Conservation (phyloP, 805 yeast genomes). For the Starmerella apis region DNA sequence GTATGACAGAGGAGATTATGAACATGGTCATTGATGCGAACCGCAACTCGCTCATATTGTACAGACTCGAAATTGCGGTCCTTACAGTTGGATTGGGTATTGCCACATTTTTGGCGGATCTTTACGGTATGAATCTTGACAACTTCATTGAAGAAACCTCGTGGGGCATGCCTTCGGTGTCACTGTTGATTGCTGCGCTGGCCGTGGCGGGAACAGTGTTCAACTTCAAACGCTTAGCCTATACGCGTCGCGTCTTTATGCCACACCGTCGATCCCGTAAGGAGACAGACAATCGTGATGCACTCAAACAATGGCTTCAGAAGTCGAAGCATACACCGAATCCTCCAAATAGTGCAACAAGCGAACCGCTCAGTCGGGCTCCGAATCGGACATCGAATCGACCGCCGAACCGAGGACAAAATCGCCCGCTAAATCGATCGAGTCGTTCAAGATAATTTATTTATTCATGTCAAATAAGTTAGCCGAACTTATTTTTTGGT, state of each 20-base stretch:
- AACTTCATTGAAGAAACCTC: constrained; percentile 79
- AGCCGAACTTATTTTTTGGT: too few relatives aligned
- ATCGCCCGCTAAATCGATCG: not conserved
- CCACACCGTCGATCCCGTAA: constrained; percentile 15
- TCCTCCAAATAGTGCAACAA: too few relatives aligned
- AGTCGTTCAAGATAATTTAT: not conserved
- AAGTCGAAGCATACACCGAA: constrained; percentile 8
- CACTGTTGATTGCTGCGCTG: constrained; percentile 37
- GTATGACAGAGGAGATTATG: constrained; percentile 85
- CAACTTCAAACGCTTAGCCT: constrained; percentile 49
- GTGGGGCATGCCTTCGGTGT: constrained; percentile 52
- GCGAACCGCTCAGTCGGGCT: too few relatives aligned
- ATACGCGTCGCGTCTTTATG: constrained; percentile 63
- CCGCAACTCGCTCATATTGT: constrained; percentile 78
- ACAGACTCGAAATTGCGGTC: constrained; percentile 71
- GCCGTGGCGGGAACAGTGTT: constrained; percentile 40
- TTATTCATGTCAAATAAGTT: too few relatives aligned
- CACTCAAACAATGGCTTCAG: constrained; percentile 19
- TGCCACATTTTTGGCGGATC: constrained; percentile 76
- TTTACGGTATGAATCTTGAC: constrained; percentile 90
- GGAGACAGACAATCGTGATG: constrained; percentile 10
- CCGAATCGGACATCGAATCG: not conserved
- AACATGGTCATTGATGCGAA: constrained; percentile 85
- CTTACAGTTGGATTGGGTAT: constrained; percentile 77
- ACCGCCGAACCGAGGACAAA: not conserved